Evolutionary conservation across 164 flowering plant species (phyloP), one percentile per base, ranked within the genome.

Genomic region (Pachysandra terminalis): DNA sequence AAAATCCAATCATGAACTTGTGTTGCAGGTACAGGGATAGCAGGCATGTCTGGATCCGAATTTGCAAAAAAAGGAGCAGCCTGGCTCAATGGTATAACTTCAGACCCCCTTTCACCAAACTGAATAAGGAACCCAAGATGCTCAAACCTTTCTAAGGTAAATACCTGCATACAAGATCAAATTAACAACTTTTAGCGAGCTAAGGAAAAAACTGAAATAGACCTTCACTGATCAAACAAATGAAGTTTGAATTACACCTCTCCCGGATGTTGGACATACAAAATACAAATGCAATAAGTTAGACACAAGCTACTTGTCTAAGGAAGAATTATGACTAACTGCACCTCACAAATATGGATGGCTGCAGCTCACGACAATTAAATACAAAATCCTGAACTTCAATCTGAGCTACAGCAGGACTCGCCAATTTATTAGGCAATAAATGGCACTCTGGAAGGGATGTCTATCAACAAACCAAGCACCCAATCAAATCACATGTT

Each of bases 1-100:
- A 84, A 66, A 79, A 96, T 72, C 97, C 98, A 96, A 54, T 93
- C 99, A 87, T 87, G 97, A 70, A 90, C 92, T 78, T 88, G 96
- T 52, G 87, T 54, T 23, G 97, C 97, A 73, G 95, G 90, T 71
- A 96, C 94, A 73, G 96, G 95, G 66, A 81, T 90, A 64, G 98
- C 97, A 59, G 98, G 97, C 99, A 96, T 96, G 73, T 96, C 96
- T 21, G 97, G 97, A 82, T 96, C 98, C 52, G 98, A 93, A 84
- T 96, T 96, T 56, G 97, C 96, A 77, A 96, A 96, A 81, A 96
- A 96, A 6, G 98, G 98, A 61, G 96, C 82, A 67, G 86, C 86
- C 73, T 96, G 98, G 77, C 95, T 85, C 80, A 96, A 75, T 6
- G 85, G 81, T 59, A 77, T 67, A 69, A 75, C 80, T 69, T 84